These are phyloP conservation scores for Gossypium thurberi DNA, from an alignment of 345 rosid species.

Conservation along the genomic window DNA sequence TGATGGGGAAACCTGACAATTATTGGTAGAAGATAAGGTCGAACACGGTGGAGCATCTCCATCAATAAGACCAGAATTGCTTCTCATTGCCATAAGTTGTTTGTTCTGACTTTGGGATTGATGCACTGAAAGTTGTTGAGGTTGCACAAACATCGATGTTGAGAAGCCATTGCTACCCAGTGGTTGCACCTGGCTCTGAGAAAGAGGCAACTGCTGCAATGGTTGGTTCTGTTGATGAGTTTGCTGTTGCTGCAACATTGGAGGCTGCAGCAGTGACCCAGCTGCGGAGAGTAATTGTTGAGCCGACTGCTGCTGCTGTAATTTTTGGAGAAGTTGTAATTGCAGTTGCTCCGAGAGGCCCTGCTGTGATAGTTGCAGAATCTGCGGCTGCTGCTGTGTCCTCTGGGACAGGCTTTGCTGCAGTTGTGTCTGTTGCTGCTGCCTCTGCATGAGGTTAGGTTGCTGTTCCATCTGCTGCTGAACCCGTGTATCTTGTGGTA, in stretches of 20 bases:
- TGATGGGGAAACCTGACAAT: slow-evolving; percentile 66
- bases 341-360: slow-evolving; percentile 77
- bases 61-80: slow-evolving; percentile 65
- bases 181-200: slow-evolving; percentile 56
- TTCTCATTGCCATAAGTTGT: slow-evolving; percentile 40
- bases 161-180: slow-evolving; percentile 51
- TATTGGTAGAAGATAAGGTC: slow-evolving; percentile 88
- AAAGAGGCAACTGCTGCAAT: slow-evolving; percentile 38
- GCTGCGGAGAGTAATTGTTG: slow-evolving; percentile 55
- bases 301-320: slow-evolving; percentile 53
- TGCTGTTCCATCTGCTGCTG: slow-evolving; percentile 66
- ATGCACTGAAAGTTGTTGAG: slow-evolving; percentile 50
- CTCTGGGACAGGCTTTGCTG: slow-evolving; percentile 56
- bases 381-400: slow-evolving; percentile 47
- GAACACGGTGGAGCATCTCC: slow-evolving; percentile 94
- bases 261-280: slow-evolving; percentile 61
- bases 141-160: slow-evolving; percentile 45
- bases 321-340: slow-evolving; percentile 51
- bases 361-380: slow-evolving; percentile 55
- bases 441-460: slow-evolving; percentile 46
- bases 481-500: slow-evolving; percentile 56
- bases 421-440: slow-evolving; percentile 55
- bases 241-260: slow-evolving; percentile 55
- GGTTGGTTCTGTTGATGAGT: slow-evolving; percentile 48
- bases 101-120: slow-evolving; percentile 54